phyloP scores from a whole-genome alignment of 345 rosid species.

The Euphorbia peplus region DNA sequence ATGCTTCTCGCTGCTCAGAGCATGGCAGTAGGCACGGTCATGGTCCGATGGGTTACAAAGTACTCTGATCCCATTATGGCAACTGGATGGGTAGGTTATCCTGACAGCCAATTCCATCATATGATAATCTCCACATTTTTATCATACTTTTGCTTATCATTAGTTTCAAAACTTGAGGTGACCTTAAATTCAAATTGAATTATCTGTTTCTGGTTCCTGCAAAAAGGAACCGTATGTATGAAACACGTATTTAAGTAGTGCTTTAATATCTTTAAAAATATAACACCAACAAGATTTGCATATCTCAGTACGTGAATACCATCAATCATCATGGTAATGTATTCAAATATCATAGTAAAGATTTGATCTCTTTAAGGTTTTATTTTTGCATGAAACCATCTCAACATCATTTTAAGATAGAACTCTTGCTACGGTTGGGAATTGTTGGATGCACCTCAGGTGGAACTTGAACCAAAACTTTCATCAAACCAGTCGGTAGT shows the following conservation, averaged over 20 bases:
- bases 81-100: conserved; percentile 83
- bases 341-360: neutral
- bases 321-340: neutral
- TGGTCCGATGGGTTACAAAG: conserved; percentile 93
- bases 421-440: neutral
- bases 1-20: conserved; percentile 99
- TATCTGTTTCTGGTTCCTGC: neutral
- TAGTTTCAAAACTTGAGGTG: neutral
- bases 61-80: conserved; percentile 95
- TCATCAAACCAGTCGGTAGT: neutral
- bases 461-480: neutral
- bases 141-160: neutral
- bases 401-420: neutral
- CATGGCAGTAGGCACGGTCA: conserved; percentile 91
- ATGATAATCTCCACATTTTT: conserved; percentile 1
- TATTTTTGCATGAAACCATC: neutral
- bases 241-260: neutral
- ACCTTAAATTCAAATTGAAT: neutral
- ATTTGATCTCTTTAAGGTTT: neutral
- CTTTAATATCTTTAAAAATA: neutral
- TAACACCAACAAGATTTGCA: neutral
- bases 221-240: neutral
- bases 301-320: neutral
- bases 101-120: neutral
- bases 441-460: neutral